phyloP scores from a whole-genome alignment of 163 green algal genomes.

The Coccomyxa subellipsoidea region DNA sequence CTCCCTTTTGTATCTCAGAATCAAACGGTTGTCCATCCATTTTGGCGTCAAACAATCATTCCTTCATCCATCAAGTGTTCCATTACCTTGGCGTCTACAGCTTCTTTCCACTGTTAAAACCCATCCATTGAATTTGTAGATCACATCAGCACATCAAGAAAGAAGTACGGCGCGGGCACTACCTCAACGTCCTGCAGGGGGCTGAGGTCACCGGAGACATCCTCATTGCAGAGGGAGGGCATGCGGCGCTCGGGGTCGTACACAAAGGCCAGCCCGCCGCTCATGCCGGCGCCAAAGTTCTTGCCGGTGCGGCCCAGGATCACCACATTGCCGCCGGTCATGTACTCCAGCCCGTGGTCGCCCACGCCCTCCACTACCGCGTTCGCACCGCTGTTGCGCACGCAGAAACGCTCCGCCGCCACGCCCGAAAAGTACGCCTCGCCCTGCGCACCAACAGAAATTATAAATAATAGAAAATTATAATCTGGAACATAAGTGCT shows the following conservation, averaged over 20 bases:
- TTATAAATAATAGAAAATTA: too few relatives aligned
- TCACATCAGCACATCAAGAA: too few relatives aligned
- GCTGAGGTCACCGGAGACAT: slow-evolving; percentile 65
- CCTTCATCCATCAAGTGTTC: too few relatives aligned
- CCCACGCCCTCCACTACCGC: slow-evolving; percentile 83
- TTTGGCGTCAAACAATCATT: too few relatives aligned
- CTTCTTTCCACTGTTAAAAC: too few relatives aligned
- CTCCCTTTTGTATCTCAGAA: too few relatives aligned
- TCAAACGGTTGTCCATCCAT: too few relatives aligned
- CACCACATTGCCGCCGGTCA: slow-evolving; percentile 85
- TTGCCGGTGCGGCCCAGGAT: slow-evolving; percentile 85
- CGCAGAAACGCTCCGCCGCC: slow-evolving; percentile 88
- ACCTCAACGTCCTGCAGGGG: slow-evolving; percentile 20
- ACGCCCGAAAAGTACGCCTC: slow-evolving; percentile 88
- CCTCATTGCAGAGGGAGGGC: slow-evolving; percentile 49
- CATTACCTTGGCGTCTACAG: too few relatives aligned
- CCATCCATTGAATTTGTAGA: too few relatives aligned
- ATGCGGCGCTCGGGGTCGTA: slow-evolving; percentile 68
- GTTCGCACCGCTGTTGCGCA: slow-evolving; percentile 81
- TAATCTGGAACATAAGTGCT: too few relatives aligned
- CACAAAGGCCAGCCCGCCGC: slow-evolving; percentile 86
- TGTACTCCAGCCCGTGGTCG: slow-evolving; percentile 97
- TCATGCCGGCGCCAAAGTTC: slow-evolving; percentile 97
- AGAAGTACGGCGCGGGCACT: too few relatives aligned
- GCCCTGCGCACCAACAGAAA: slow-evolving; percentile 58